These are phyloP conservation scores for Hericium rajendrae DNA, from an alignment of 768 basidiomycete species.

Conservation along the genomic window DNA sequence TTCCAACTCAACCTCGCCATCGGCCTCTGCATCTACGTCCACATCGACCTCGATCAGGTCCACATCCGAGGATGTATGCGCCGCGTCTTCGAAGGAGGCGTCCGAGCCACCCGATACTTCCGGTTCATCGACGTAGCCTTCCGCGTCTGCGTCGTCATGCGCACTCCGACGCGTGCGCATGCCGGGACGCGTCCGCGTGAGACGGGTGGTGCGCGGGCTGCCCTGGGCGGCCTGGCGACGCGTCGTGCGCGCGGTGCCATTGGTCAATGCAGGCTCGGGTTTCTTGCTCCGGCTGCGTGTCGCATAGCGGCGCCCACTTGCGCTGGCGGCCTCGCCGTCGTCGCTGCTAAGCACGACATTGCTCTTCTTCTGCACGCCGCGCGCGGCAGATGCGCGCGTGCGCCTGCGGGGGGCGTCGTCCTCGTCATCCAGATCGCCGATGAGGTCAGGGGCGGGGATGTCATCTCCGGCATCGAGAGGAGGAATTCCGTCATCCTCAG, in stretches of 20 bases:
- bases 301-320: constrained; percentile 22
- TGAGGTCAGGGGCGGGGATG: background rate
- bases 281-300: constrained; percentile 33
- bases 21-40: constrained; percentile 31
- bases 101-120: constrained; percentile 17
- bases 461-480: constrained; percentile 5
- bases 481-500: constrained; percentile 15
- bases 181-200: constrained; percentile 7
- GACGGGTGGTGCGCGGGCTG: constrained; percentile 3
- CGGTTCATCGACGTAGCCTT: constrained; percentile 12
- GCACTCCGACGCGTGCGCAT: constrained; percentile 12
- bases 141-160: constrained; percentile 13
- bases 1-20: constrained; percentile 30
- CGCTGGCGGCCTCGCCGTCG: constrained; percentile 25
- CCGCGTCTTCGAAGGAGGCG: constrained; percentile 42
- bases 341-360: constrained; percentile 35
- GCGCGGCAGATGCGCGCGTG: background rate
- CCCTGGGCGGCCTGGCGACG: constrained; percentile 27
- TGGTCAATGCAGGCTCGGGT: constrained; percentile 13
- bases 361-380: background rate
- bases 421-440: constrained; percentile 20
- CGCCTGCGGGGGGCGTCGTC: constrained; percentile 9
- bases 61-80: constrained; percentile 40
- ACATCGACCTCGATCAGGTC: constrained; percentile 26
- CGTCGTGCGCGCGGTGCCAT: constrained; percentile 17